Base-by-base conservation (phyloP, 257 asterid genomes). In the Cruciata laevipes region DNA sequence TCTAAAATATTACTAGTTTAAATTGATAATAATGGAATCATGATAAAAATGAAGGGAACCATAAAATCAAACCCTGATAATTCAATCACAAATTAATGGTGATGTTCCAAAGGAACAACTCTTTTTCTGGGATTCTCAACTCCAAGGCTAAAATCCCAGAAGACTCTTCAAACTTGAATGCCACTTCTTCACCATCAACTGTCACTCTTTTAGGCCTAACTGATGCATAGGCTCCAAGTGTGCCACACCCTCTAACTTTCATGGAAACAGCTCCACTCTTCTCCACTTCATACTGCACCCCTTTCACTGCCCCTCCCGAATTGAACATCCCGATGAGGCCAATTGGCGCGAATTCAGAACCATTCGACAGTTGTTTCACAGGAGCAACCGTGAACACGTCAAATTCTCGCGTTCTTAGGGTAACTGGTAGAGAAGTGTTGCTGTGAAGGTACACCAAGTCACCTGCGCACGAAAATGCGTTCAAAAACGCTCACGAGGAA, bases 271-370 rank as follows among this genome's bases (percentile, higher is more conserved):
- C 66, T 69, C 83, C 85, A 0, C 79, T 69, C 52, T 68, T 71
- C 20, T 81, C 83, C 21, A 18, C 14, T 76, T 86, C 95, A 70
- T 82, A 83, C 0, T 70, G 69, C 62, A 86, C 13, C 47, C 75
- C 88, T 62, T 82, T 86, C 67, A 92, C 78, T 10, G 97, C 97
- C 72, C 89, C 98, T 42, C 98, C 97, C 1, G 97, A 86, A 27
- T 92, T 92, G 84, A 89, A 92, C 98, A 92, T 89, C 62, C 79
- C 75, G 31, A 74, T 73, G 4, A 92, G 97, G 20, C 98, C 98
- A 42, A 92, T 35, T 0, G 98, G 86, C 24, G 93, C 92, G 67
- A 92, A 92, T 67, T 63, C 66, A 47, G 72, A 42, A 30, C 65
- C 82, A 16, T 76, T 77, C 32, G 87, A 74, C 82, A 84, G 30